Conservation (phyloP, 345 rosid species). For the Salix exigua region DNA sequence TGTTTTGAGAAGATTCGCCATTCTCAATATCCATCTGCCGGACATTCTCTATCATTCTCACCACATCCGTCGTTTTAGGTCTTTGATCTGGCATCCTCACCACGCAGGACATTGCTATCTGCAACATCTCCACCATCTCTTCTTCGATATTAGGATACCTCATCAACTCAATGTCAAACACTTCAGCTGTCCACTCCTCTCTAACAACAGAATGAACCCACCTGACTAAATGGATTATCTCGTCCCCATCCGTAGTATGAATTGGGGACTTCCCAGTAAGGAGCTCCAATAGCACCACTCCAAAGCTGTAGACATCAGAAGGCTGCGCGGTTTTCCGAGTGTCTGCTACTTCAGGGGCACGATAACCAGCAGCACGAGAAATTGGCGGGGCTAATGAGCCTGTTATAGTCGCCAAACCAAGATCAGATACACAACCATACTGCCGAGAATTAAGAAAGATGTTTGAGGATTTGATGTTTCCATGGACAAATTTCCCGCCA, state of each 20-base stretch:
- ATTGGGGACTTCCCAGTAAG: conserved; percentile 92
- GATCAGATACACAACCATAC: conserved; percentile 78
- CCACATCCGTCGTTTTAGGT: conserved; percentile 73
- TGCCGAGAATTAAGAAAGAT: conserved; percentile 64
- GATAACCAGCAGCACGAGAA: conserved; percentile 88
- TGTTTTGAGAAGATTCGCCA: conserved; percentile 42
- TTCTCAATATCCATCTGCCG: conserved; percentile 40
- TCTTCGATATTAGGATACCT: conserved; percentile 90
- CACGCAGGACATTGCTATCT: conserved; percentile 91
- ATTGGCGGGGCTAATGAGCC: conserved; percentile 66
- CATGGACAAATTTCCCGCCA: conserved; percentile 73
- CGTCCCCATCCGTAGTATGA: conserved; percentile 74
- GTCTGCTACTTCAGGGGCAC: conserved; percentile 91
- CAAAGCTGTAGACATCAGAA: conserved; percentile 91
- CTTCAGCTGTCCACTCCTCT: conserved; percentile 99
- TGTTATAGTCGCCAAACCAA: conserved; percentile 77
- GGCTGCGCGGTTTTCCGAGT: conserved; percentile 86
- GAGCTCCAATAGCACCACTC: conserved; percentile 86
- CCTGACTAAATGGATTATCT: conserved; percentile 83
- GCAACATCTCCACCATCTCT: conserved; percentile 98
- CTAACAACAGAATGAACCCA: conserved; percentile 99
- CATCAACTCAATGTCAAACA: conserved; percentile 85
- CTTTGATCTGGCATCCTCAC: conserved; percentile 79
- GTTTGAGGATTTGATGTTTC: conserved; percentile 90
- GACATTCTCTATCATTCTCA: conserved; percentile 71